Evolutionary conservation across 2,329 filamentous ascomycete genomes (phyloP).

Genomic region (Blastomyces silverae): DNA sequence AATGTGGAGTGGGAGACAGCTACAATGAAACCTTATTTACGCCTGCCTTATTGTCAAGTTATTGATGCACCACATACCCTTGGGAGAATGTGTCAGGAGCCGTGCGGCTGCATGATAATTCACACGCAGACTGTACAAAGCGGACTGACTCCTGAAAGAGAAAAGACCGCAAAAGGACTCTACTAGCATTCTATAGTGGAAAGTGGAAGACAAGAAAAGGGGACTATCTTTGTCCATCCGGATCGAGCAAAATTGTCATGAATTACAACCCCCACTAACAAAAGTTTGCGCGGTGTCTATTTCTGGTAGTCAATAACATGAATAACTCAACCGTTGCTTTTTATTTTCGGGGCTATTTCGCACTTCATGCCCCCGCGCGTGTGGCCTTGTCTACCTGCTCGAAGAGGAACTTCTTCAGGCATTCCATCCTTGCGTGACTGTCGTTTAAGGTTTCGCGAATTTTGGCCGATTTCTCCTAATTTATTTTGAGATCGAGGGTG

Average conservation of each 20-base stretch:
- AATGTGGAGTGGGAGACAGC: background rate
- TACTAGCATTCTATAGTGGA: background rate
- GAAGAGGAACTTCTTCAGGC: conserved; percentile 2
- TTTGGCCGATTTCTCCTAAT: background rate
- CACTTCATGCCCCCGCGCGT: background rate
- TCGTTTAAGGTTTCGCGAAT: conserved; percentile 2
- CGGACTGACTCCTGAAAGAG: background rate
- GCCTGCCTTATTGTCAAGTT: background rate
- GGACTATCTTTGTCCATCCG: background rate
- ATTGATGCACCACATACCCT: background rate
- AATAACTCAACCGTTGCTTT: background rate
- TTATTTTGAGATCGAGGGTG: background rate
- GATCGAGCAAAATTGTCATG: background rate
- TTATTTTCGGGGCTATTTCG: background rate
- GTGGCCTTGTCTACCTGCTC: background rate
- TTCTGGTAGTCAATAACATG: background rate
- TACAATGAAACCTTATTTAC: background rate
- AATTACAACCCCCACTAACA: background rate
- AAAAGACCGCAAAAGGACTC: background rate
- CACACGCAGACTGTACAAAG: background rate
- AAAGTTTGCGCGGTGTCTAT: background rate
- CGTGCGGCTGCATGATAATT: background rate
- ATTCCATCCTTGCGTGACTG: background rate
- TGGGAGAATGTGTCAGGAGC: background rate
- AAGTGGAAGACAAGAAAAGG: background rate